Evolutionary conservation across 2,329 filamentous ascomycete genomes (phyloP).

Genomic region (Hymenotorrendiella dingleyae): DNA sequence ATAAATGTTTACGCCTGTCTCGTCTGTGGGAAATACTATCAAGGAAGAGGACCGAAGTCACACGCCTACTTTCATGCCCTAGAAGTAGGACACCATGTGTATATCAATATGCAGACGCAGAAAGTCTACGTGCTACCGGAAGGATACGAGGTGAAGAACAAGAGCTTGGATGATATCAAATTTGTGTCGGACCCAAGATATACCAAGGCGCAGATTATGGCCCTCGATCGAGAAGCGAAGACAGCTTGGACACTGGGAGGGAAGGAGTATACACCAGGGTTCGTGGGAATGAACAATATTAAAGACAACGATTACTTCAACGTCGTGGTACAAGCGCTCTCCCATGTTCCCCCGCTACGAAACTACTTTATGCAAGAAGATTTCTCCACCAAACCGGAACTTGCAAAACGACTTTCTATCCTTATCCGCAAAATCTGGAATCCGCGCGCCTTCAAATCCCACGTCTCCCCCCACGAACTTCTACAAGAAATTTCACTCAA

Average conservation of each 20-base stretch:
- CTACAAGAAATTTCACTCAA: slow-evolving; percentile 88
- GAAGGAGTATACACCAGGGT: slow-evolving; percentile 85
- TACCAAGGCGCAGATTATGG: slow-evolving; percentile 70
- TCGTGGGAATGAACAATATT: slow-evolving; percentile 99
- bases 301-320: slow-evolving; percentile 99
- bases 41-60: slow-evolving; percentile 87
- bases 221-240: slow-evolving; percentile 62
- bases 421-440: slow-evolving; percentile 98
- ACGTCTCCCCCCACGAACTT: slow-evolving; percentile 95
- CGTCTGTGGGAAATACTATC: slow-evolving; percentile 96
- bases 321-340: slow-evolving; percentile 83
- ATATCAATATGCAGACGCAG: slow-evolving; percentile 93
- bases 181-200: slow-evolving; percentile 92
- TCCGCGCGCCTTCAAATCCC: slow-evolving; percentile 87
- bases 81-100: slow-evolving; percentile 93
- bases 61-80: slow-evolving; percentile 97
- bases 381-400: slow-evolving; percentile 66
- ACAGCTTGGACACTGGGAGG: slow-evolving; percentile 72
- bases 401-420: slow-evolving; percentile 82
- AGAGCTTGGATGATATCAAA: slow-evolving; percentile 95
- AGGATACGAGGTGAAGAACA: slow-evolving; percentile 92
- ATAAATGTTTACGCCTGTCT: slow-evolving; percentile 99
- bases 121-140: slow-evolving; percentile 90
- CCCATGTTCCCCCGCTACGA: slow-evolving; percentile 81
- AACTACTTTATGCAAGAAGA: slow-evolving; percentile 90